Percentiles rank a stretch among this genome's conserved stretches.
Evolutionary conservation across 495 filamentous ascomycete species (phyloP).

Genomic region (Astrocystis sublimbata): DNA sequence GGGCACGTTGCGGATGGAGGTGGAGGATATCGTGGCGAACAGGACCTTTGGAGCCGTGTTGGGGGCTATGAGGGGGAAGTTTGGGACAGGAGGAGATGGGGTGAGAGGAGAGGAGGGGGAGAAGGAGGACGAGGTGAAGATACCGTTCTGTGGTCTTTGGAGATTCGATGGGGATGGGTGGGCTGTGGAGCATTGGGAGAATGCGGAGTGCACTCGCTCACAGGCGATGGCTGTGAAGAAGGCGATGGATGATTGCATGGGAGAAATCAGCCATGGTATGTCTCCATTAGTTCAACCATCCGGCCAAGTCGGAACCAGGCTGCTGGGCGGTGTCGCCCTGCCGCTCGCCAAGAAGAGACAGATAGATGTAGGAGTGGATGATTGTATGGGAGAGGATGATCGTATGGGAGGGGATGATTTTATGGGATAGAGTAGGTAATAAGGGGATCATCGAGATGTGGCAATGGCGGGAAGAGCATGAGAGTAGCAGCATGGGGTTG

Average conservation of each 20-base stretch:
- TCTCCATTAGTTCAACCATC: no score
- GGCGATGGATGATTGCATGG: not conserved
- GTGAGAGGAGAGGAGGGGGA: not conserved
- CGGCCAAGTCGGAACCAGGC: no score
- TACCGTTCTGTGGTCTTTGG: not conserved
- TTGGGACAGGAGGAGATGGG: not conserved
- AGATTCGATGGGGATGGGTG: not conserved
- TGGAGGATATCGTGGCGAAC: constrained; percentile 21
- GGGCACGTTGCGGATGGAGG: constrained; percentile 29
- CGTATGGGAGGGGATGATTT: not conserved
- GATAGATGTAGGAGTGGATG: no score
- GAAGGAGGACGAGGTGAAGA: not conserved
- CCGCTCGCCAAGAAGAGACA: no score
- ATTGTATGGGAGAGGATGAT: not conserved
- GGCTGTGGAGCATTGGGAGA: not conserved
- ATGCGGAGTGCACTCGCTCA: not conserved
- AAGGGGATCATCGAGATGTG: no score
- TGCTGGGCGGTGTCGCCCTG: no score
- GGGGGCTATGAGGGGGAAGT: constrained; percentile 1
- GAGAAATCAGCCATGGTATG: no score
- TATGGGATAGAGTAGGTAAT: no score
- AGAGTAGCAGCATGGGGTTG: not conserved
- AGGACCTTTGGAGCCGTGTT: constrained; percentile 25
- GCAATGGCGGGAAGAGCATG: no score
- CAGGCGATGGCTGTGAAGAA: not conserved